These are phyloP conservation scores for Ceratocystis cubensis DNA, from an alignment of 2,329 filamentous ascomycete species.

Conservation along the genomic window DNA sequence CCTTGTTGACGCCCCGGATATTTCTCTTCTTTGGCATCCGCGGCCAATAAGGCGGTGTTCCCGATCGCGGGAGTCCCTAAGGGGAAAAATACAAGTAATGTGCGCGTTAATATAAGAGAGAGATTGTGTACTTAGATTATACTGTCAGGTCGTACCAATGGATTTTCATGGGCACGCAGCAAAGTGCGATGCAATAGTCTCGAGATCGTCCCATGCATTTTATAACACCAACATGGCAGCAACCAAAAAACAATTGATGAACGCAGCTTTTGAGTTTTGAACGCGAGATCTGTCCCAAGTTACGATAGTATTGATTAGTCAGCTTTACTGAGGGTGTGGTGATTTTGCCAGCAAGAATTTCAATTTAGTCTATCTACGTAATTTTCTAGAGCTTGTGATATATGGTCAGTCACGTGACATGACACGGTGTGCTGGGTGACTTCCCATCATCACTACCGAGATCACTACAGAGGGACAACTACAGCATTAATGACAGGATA, in stretches of 20 bases:
- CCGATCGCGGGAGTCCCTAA: slow-evolving; percentile 74
- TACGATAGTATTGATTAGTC: too few relatives aligned
- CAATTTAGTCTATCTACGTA: too few relatives aligned
- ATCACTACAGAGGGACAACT: not conserved
- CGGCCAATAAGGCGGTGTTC: slow-evolving; percentile 42
- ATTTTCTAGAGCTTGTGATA: not conserved
- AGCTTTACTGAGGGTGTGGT: not conserved
- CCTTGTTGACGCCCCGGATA: slow-evolving; percentile 74
- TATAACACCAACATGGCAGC: not conserved
- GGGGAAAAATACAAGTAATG: not conserved
- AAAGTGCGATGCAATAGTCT: slow-evolving; percentile 33
- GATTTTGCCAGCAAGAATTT: not conserved
- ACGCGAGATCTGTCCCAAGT: not conserved
- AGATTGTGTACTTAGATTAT: too few relatives aligned
- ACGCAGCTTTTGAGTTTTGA: not conserved
- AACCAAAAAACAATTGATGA: not conserved
- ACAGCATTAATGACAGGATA: not conserved
- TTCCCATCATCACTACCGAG: not conserved
- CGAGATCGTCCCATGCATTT: slow-evolving; percentile 26
- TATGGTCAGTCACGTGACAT: not conserved
- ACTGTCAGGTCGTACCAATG: slow-evolving; percentile 46
- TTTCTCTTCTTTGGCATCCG: slow-evolving; percentile 68
- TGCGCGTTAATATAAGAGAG: too few relatives aligned
- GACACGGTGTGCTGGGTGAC: not conserved
- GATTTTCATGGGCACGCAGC: slow-evolving; percentile 61